Evolutionary conservation across 2,329 filamentous ascomycete genomes (phyloP), one percentile per base, ranked within the genome.

Genomic region (Rhytidhysteron rufulum): DNA sequence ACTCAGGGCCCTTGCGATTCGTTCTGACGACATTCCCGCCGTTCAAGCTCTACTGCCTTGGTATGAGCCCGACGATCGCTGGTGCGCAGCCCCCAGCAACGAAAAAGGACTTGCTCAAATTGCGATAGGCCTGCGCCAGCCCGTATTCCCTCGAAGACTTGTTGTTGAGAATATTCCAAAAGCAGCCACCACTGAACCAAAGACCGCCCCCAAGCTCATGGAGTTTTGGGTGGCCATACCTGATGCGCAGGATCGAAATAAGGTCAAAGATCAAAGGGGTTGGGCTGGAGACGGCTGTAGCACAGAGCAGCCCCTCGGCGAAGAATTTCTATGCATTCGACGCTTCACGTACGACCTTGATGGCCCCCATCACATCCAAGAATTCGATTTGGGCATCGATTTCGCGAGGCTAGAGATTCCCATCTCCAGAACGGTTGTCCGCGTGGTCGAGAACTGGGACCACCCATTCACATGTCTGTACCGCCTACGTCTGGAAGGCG

Each of bases 41-140:
- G 54, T 68, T n/a, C 63, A 72, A 0, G 88, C 85, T 1, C 72
- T 95, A 2, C 59, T 66, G 2, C 67, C 72, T 3, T 95, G 90
- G 88, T 71, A 82, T 8, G 86, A 95, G 35, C 77, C 84, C 24
- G 87, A 86, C 16, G 86, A 97, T 46, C 94, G 88, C 65, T 97
- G 88, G 86, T 97, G 91, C 62, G 82, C 84, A 4, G 64, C 70
- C 8, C 37, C 74, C 3, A 66, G 68, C 1, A 48, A 57, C 9
- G 67, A 73, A 13, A 72, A 73, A 6, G 73, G 75, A 35, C 79
- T 80, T 27, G 79, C 82, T 2, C 78, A 80, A 39, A 69, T 97
- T 13, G 78, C 77, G 7, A 78, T 94, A 15, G 42, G 54, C 11
- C 55, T 71, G 13, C 45, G 55, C 4, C 52, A 57, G 5, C 49